phyloP scores from a whole-genome alignment of 768 basidiomycete species.

The Auricularia heimuer region DNA sequence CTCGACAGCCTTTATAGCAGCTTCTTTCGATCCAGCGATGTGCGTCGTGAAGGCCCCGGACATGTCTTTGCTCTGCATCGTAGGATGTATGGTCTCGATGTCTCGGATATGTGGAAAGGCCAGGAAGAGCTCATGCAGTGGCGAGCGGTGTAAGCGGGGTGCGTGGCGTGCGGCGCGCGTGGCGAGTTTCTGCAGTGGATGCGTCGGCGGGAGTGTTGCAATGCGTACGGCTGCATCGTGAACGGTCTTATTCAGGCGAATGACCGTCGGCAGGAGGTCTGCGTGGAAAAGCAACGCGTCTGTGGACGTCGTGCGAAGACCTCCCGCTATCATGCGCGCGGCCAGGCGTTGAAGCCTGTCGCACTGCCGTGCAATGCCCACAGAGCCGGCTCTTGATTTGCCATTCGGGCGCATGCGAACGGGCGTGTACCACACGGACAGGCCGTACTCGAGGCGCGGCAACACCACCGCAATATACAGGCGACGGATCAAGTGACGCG shows the following conservation, averaged over 20 bases:
- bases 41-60: neutral
- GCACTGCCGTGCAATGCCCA: neutral
- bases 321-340: constrained; percentile 1
- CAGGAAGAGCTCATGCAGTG: constrained; percentile 2
- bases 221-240: neutral
- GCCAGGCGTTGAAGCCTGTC: constrained; percentile 4
- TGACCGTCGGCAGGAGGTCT: constrained; percentile 2
- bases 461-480: constrained; percentile 4
- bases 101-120: neutral
- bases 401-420: neutral
- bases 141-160: neutral
- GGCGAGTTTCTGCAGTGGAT: neutral
- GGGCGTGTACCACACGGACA: neutral
- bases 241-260: neutral
- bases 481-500: neutral
- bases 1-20: neutral
- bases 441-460: constrained; percentile 2
- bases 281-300: constrained; percentile 3
- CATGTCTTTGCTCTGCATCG: neutral
- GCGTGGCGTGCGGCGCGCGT: neutral
- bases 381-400: neutral
- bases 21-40: constrained; percentile 2
- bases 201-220: neutral
- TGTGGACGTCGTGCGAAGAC: constrained; percentile 3
- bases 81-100: neutral